These are phyloP conservation scores for Podaxis sp. DNA, from an alignment of 768 basidiomycete genomes.

Conservation along the genomic window DNA sequence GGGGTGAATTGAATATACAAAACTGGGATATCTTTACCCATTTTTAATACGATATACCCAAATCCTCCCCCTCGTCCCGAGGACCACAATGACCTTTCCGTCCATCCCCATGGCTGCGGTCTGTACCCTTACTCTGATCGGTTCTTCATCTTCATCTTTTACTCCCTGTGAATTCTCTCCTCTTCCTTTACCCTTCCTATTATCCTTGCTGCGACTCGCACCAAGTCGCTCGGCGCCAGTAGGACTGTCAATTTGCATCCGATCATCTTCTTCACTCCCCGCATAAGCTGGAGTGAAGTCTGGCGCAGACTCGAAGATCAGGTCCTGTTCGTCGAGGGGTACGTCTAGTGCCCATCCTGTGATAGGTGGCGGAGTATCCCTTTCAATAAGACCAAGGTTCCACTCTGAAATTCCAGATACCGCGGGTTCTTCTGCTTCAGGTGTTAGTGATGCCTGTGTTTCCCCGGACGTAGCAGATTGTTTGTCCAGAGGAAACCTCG, in stretches of 20 bases:
- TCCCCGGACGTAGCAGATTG: neutral
- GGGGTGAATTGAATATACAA: neutral
- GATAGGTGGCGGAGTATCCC: constrained; percentile 4
- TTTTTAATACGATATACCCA: constrained; percentile 38
- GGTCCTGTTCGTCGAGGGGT: constrained; percentile 8
- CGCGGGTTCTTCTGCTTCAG: neutral
- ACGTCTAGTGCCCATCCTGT: constrained; percentile 10
- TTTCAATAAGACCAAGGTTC: constrained; percentile 9
- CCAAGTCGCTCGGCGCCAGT: neutral
- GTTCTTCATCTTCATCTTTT: constrained; percentile 8
- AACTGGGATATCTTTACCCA: neutral
- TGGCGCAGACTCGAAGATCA: neutral
- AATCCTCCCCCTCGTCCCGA: constrained; percentile 37
- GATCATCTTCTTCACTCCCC: neutral
- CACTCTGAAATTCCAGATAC: constrained; percentile 3
- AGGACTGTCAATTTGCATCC: neutral
- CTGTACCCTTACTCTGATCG: constrained; percentile 30
- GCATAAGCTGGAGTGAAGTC: neutral
- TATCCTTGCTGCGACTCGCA: neutral
- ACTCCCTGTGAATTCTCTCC: constrained; percentile 11
- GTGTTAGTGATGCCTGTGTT: neutral
- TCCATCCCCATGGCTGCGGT: constrained; percentile 43
- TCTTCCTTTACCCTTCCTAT: constrained; percentile 18
- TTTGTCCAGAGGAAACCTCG: constrained; percentile 11
- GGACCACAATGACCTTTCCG: constrained; percentile 40